Evolutionary conservation across 1,139 yeast species (phyloP), one percentile per base, ranked within the genome.

Genomic region (Hansenula lynferdii): DNA sequence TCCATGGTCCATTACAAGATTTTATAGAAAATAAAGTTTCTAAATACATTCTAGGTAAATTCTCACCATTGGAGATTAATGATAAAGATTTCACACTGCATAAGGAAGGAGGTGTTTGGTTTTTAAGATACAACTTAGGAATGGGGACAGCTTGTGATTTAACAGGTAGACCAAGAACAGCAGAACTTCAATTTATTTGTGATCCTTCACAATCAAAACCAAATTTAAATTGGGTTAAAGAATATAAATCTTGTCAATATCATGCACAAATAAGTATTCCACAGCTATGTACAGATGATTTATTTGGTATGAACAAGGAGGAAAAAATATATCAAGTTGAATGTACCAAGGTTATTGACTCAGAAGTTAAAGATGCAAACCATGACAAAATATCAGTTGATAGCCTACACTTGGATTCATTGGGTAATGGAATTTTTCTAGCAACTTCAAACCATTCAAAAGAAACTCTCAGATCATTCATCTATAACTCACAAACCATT

Each of bases 61-160:
- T 5, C 48, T 59, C 3, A 49, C 48, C 40, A 48, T 34, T 24
- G 48, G 57, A 3, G 53, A 50, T 40, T n/a, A 50, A 32, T 26
- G 54, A 40, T 35, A 47, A 27, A 32, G 26, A 24, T 12, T 50
- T 47, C 43, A 53, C 46, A 29, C 35, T 61, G 8, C 48, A 54
- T 5, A 52, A 55, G 35, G 57, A 62, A 25, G 68, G 65, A 28
- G 65, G 65, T 4, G 57, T 65, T 1, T 66, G 68, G 42, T 70
- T 69, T 44, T 55, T 82, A 19, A 67, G 72, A 37, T 87, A 84
- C 44, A 60, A 64, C 2, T 60, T 84, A 12, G 65, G 61, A 1
- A 63, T 69, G 42, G 97, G 97, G 2, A 75, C 78, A 5, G 50
- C 70, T 1, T 90, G 97, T 62, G 95, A 85, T 53, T 54, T 84